Base-by-base conservation (phyloP, 2,329 filamentous ascomycete species). In the Neospermospora avenae region DNA sequence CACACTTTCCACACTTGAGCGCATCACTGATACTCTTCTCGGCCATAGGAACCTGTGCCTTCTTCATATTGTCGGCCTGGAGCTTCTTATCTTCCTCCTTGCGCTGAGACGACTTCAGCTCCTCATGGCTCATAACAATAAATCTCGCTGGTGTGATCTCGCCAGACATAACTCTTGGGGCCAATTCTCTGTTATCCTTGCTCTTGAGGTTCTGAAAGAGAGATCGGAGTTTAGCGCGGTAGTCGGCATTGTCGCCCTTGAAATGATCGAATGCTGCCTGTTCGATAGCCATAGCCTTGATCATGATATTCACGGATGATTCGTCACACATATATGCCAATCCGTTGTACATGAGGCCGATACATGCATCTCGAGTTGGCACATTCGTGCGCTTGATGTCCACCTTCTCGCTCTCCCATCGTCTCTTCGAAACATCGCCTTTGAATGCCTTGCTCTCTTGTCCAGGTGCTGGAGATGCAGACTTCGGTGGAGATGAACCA, bases 171-270 rank as follows among this genome's bases (percentile, higher is more conserved):
- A 99, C 90, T 65, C 87, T 85, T 63, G 81, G 81, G 55, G 92
- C 88, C 45, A 99, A 84, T 63, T 85, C 83, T 39, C 84, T 81
- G 77, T 98, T 98, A 65, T 86, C 88, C 77, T 90, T 93, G 79
- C 91, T 91, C 81, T 97, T 98, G 68, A 99, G 84, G 73, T 98
- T 98, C 74, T 93, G 86, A 77, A 91, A 98, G 22, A 99, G 85
- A 20, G 91, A 96, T 67, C 93, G 89, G 70, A 98, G 88, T 80
- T 97, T 97, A 67, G 81, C 82, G 72, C 89, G 88, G 81, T 99
- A 99, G 53, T 87, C 84, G 49, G 85, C 77, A 16, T 81, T 87
- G 70, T 92, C 88, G 57, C 87, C 86, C 59, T 88, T 87, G 74
- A 86, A 88, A 31, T 82, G 77, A 59, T 80, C 81, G 76, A 82